Base-by-base conservation (phyloP, 31 red algal species). In the Odonthalia washingtoniensis region DNA sequence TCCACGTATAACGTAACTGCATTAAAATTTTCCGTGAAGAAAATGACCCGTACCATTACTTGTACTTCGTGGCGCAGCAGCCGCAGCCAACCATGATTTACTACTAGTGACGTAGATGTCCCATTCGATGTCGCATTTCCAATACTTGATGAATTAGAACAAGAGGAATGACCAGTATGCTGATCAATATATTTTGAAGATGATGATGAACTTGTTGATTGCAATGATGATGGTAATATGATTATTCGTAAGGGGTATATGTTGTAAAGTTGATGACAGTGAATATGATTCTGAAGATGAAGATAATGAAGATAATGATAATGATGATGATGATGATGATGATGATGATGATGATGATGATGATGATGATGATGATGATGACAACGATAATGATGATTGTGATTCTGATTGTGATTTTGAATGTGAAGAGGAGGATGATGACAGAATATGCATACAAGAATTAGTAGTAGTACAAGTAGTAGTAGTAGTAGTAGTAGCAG, bases 21-120 rank as follows among this genome's bases (percentile, higher is more conserved):
- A 93, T 72, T 88, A 70, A 63, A 82, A 93, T 17, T 83, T 87
- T 4, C 84, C 61, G 78, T 88, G 85, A n/a, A 93, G 79, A n/a
- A 87, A 46, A 36, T 87, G 91, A 40, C 67, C 89, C 27, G 79
- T 73, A 6, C 72, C 66, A 18, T 69, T 65, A 69, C 40, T 69
- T 2, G 73, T 46, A 70, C 88, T 77, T 24, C 69, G 43, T 31
- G 88, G 88, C 26, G 88, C 72, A 3, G 88, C 88, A 40, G 88
- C 88, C 44, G 90, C 90, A 43, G 84, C 83, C 26, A 77, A 67
- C 90, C 77, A 82, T 41, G 40, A 73, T 66, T 80, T 85, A 27
- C 81, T 57, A 34, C 80, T 65, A 57, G 79, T 67, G 70, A 70
- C 72, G 21, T 9, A 57, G 49, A 57, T 57, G 12, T 9, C 49